Evolutionary conservation across 805 yeast species (phyloP).

Genomic region (Saccharomycopsis olivae): DNA sequence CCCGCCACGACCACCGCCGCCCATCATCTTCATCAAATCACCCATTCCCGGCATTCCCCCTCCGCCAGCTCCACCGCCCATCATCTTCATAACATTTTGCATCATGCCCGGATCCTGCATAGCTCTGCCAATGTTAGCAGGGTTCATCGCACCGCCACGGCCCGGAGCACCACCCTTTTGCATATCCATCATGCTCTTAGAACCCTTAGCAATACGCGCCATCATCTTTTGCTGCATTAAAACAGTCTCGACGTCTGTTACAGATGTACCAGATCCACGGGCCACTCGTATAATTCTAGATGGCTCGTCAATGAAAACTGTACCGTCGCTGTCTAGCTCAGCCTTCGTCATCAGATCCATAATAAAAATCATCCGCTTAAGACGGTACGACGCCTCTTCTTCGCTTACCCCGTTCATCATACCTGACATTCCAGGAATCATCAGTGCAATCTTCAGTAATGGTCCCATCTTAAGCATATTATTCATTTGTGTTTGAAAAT

Average conservation of each 20-base stretch:
- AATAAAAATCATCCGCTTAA: conserved; percentile 81
- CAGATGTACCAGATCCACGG: conserved; percentile 87
- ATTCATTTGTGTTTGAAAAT: conserved; percentile 89
- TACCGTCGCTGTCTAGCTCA: conserved; percentile 87
- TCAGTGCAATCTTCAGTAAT: conserved; percentile 80
- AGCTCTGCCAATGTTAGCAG: conserved; percentile 36
- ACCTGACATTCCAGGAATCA: conserved; percentile 89
- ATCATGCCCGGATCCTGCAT: conserved; percentile 67
- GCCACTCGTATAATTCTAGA: conserved; percentile 84
- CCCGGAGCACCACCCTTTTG: conserved; percentile 43
- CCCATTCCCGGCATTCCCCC: conserved; percentile 64
- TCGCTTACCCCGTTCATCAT: conserved; percentile 84
- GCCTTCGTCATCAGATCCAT: conserved; percentile 93
- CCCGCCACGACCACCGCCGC: conserved; percentile 31
- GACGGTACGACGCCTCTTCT: conserved; percentile 75
- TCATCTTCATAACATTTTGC: conserved; percentile 62
- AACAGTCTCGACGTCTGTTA: conserved; percentile 86
- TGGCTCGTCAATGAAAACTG: conserved; percentile 69
- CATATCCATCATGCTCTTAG: conserved; percentile 38
- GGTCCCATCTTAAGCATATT: conserved; percentile 97
- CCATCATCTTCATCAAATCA: conserved; percentile 51
- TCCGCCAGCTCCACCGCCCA: conserved; percentile 49
- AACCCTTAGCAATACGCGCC: conserved; percentile 55
- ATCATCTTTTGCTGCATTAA: conserved; percentile 85
- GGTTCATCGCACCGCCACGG: conserved; percentile 37